A percentile compares a stretch with the other conserved stretches of the same genome.
Evolutionary conservation across 2,329 filamentous ascomycete species (phyloP).

Genomic region (Calonectria ilicicola): DNA sequence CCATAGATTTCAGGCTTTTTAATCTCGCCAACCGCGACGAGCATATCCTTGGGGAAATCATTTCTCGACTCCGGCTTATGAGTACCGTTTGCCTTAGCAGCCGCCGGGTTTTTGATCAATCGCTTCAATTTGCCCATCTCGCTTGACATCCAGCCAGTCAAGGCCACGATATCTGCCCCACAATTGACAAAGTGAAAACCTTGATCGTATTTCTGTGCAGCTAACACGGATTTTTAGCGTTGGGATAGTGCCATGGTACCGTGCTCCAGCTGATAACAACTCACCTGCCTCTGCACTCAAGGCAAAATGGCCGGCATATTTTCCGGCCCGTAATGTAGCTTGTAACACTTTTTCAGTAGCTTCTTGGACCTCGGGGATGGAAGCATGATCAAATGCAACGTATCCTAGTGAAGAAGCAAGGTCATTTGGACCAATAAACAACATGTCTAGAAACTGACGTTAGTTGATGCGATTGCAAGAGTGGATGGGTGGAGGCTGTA

Average conservation of each 20-base stretch:
- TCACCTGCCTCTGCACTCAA: constrained; percentile 40
- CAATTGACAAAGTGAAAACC: constrained; percentile 53
- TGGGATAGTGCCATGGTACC: neutral
- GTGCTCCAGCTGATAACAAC: neutral
- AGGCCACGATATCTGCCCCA: constrained; percentile 51
- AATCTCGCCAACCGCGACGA: neutral
- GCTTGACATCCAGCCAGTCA: constrained; percentile 48
- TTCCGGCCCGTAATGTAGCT: constrained; percentile 45
- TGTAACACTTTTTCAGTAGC: constrained; percentile 41
- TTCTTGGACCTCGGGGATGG: constrained; percentile 45
- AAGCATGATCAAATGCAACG: constrained; percentile 47
- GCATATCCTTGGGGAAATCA: neutral
- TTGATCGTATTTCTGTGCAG: constrained; percentile 40
- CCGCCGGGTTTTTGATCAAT: neutral
- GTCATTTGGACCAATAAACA: constrained; percentile 27
- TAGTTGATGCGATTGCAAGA: neutral
- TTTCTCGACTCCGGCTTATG: neutral
- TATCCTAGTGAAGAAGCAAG: constrained; percentile 41
- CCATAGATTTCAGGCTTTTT: neutral
- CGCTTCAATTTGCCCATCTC: constrained; percentile 43
- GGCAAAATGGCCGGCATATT: constrained; percentile 50
- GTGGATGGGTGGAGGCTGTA: neutral
- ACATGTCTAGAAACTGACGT: constrained; percentile 6
- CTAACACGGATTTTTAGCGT: constrained; percentile 7
- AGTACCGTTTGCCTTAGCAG: neutral